A percentile compares a stretch with the other conserved stretches of the same genome.
Conservation (phyloP, 2,329 filamentous ascomycete species). For the Pezicula radicicola region DNA sequence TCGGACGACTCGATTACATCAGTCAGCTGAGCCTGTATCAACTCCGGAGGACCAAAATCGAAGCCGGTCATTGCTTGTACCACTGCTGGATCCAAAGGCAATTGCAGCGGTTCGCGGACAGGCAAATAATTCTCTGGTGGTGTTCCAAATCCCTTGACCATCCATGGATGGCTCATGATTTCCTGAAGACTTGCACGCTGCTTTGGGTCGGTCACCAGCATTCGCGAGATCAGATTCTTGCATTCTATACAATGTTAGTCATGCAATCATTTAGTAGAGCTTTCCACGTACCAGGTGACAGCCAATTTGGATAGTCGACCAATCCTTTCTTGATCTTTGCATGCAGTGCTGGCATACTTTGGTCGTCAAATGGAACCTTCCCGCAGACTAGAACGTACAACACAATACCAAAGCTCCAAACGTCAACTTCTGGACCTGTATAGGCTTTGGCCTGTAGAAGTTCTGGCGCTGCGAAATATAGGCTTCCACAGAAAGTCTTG, state of each 20-base stretch:
- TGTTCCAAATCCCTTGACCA: conserved; percentile 83
- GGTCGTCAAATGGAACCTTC: conserved; percentile 97
- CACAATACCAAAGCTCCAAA: conserved; percentile 99
- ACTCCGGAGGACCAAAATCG: conserved; percentile 87
- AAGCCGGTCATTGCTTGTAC: conserved; percentile 96
- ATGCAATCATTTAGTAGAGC: background rate
- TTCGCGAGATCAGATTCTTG: conserved; percentile 85
- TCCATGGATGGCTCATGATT: conserved; percentile 94
- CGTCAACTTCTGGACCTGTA: conserved; percentile 92
- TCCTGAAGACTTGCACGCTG: conserved; percentile 84
- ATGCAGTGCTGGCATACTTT: conserved; percentile 97
- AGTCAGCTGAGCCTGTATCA: conserved; percentile 77
- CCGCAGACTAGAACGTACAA: conserved; percentile 96
- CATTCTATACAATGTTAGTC: conserved; percentile 66
- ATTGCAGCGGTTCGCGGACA: conserved; percentile 74
- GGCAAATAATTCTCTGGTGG: conserved; percentile 90
- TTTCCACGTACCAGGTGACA: conserved; percentile 71
- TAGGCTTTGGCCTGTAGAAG: conserved; percentile 91
- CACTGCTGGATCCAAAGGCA: conserved; percentile 80
- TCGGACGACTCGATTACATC: conserved; percentile 91
- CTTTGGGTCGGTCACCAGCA: conserved; percentile 92
- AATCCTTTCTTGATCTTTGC: conserved; percentile 98
- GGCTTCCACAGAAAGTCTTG: conserved; percentile 95
- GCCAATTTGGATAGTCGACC: conserved; percentile 93
- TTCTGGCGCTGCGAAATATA: conserved; percentile 97